Percentiles rank a stretch among this genome's conserved stretches.
phyloP scores from a whole-genome alignment of 768 basidiomycete genomes.

The Suillus tomentosus region DNA sequence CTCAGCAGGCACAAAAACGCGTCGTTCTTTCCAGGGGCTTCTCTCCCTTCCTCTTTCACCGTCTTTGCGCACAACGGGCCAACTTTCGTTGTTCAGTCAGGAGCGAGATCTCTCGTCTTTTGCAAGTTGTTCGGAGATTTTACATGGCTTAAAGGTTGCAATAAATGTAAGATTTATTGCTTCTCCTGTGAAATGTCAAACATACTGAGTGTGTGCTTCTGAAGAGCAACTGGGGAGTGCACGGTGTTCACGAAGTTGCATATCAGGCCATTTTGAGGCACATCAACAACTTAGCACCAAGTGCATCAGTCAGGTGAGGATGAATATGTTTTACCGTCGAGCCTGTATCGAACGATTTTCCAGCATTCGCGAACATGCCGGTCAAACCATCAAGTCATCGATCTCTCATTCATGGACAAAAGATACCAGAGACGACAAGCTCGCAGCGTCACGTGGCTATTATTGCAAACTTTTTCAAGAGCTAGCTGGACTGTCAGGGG shows the following conservation, averaged over 20 bases:
- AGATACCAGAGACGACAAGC: conserved; percentile 76
- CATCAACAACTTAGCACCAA: conserved; percentile 66
- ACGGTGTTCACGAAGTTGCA: conserved; percentile 72
- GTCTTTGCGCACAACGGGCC: conserved; percentile 66
- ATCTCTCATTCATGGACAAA: conserved; percentile 74
- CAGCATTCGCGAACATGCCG: conserved; percentile 76
- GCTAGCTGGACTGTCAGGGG: conserved; percentile 81
- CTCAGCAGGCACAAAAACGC: conserved; percentile 85
- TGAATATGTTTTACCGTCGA: background rate
- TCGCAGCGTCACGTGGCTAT: conserved; percentile 62
- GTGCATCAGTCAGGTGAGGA: conserved; percentile 79
- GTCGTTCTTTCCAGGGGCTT: conserved; percentile 75
- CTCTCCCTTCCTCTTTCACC: conserved; percentile 62
- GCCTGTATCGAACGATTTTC: background rate
- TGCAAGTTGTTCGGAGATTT: conserved; percentile 68
- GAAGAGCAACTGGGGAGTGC: conserved; percentile 39
- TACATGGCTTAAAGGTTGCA: conserved; percentile 64
- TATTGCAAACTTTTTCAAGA: conserved; percentile 67
- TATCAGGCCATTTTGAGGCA: conserved; percentile 85
- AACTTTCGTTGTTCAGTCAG: conserved; percentile 68
- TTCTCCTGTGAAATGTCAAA: conserved; percentile 21
- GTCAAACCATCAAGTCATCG: conserved; percentile 79
- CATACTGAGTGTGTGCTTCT: background rate
- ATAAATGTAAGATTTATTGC: conserved; percentile 75
- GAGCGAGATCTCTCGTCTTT: conserved; percentile 82